A percentile compares a stretch with the other conserved stretches of the same genome.
Conservation (phyloP, 352 stramenopile genomes). For the Phytophthora pluvialis region DNA sequence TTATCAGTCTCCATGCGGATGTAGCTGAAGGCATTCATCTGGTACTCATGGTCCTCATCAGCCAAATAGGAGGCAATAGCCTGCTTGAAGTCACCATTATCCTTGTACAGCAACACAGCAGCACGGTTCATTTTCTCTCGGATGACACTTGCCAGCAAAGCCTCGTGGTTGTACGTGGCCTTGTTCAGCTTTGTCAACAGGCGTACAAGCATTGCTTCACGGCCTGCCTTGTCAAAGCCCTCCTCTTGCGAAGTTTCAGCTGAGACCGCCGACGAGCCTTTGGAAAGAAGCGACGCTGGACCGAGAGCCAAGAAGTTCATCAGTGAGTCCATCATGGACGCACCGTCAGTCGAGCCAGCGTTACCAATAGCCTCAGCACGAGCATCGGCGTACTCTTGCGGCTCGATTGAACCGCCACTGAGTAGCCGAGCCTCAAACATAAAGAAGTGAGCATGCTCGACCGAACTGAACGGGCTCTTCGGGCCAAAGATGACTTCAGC, state of each 20-base stretch:
- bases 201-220: constrained; percentile 85
- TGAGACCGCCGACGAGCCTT: constrained; percentile 45
- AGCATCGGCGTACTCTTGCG: constrained; percentile 81
- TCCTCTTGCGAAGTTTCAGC: constrained; percentile 73
- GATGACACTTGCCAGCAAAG: constrained; percentile 74
- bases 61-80: constrained; percentile 84
- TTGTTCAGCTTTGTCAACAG: constrained; percentile 87
- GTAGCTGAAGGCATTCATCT: constrained; percentile 87
- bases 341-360: constrained; percentile 43
- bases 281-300: constrained; percentile 65
- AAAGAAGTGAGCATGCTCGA: constrained; percentile 89
- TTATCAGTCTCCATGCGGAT: constrained; percentile 73
- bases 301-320: constrained; percentile 90
- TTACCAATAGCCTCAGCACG: constrained; percentile 63
- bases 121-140: constrained; percentile 84
- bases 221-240: constrained; percentile 83
- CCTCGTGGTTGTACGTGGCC: constrained; percentile 79
- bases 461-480: constrained; percentile 69
- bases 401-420: constrained; percentile 83
- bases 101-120: constrained; percentile 84
- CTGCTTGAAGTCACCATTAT: constrained; percentile 72
- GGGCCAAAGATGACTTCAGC: constrained; percentile 82
- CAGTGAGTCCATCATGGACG: constrained; percentile 88
- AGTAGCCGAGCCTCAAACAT: constrained; percentile 91
- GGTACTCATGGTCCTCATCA: constrained; percentile 82